Base-by-base conservation (phyloP, 768 basidiomycete genomes). In the Agaricus bisporus region DNA sequence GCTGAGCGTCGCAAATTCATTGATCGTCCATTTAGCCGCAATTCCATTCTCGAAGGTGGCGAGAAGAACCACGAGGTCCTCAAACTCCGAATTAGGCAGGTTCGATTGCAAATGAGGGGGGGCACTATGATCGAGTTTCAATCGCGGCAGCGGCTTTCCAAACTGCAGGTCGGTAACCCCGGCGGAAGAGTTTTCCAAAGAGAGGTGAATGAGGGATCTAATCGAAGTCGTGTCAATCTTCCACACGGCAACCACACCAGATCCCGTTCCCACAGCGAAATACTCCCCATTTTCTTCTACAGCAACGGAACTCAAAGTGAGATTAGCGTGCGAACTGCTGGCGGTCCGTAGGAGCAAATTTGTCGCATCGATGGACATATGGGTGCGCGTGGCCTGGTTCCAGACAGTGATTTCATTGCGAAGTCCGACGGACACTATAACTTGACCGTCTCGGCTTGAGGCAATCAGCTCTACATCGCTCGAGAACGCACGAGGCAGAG, bases 391-490 rank as follows among this genome's bases (percentile, higher is more conserved):
- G 39, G 75, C 75, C 49, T 71, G 69, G 36, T 76, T 73, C 89
- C 88, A 91, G 8, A 91, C 70, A 49, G 75, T 75, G 38, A 94
- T 71, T 64, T 91, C 86, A 62, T 90, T 91, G 60, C 87, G 83
- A 49, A 91, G 64, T 5, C 89, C 88, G 29, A 92, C 82, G 3
- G 86, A 83, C 14, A 85, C 79, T 41, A 88, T 70, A 2, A 82
- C 67, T 37, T 72, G 69, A n/a, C 87, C 85, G 59, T 88, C 80
- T 46, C 73, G 73, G 63, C 86, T 91, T 1, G 81, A 68, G 1
- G 87, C 84, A 18, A 95, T 71, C 17, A 94, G 73, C 56, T 94
- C 92, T 11, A 95, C 81, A 59, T 97, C 95, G 20, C 85, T 86
- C 1, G 80, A 67, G 61, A 91, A 91, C 4, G 82, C 78, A n/a